Conservation (phyloP, 83 land plant species). For the Thuja plicata region DNA sequence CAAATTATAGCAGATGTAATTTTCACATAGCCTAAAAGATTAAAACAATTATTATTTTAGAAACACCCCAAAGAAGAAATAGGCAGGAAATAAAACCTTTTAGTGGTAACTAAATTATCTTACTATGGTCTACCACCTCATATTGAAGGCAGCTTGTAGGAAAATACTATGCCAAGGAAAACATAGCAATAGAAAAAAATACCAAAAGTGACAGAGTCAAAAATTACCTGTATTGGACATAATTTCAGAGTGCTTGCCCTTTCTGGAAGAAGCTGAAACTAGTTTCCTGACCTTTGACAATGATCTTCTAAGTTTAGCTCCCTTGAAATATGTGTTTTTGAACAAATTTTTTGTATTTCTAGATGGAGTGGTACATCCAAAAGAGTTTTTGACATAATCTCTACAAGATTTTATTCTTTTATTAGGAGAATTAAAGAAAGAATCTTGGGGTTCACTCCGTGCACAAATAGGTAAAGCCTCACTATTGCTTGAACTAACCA, state of each 20-base stretch:
- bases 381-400: conserved; percentile 74
- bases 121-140: background rate
- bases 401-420: conserved; percentile 34
- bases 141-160: background rate
- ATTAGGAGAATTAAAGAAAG: conserved; percentile 21
- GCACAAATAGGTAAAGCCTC: conserved; percentile 25
- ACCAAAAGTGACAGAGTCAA: background rate
- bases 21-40: background rate
- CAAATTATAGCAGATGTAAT: background rate
- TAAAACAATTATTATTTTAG: background rate
- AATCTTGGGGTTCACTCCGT: conserved; percentile 24
- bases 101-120: background rate
- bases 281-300: conserved; percentile 35
- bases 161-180: background rate
- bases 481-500: conserved; percentile 49
- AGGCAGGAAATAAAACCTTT: background rate
- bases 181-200: background rate
- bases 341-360: conserved; percentile 20
- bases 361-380: conserved; percentile 47
- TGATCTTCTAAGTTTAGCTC: conserved; percentile 36
- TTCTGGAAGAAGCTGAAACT: conserved; percentile 23
- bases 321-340: conserved; percentile 22
- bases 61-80: background rate
- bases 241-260: conserved; percentile 22
- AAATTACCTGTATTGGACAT: background rate